phyloP scores from a whole-genome alignment of 192 early-diverging fungal genomes.

The Coemansia sp. region DNA sequence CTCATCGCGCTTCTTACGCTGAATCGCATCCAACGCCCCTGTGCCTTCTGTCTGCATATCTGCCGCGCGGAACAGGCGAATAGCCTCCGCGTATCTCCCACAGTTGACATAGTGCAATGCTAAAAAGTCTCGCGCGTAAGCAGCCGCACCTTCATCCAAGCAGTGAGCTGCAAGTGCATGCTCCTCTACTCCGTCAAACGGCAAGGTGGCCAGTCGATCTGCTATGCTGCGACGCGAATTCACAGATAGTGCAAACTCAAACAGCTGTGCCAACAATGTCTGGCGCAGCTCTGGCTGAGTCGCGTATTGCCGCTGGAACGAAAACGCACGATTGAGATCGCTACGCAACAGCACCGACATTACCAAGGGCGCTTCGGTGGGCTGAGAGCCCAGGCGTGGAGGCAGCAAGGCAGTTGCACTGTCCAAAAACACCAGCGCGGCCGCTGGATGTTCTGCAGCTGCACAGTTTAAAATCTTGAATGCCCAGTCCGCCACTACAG shows the following conservation, averaged over 20 bases:
- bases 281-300: conserved; percentile 19
- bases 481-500: conserved; percentile 49
- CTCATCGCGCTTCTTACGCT: conserved; percentile 33
- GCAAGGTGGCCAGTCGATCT: conserved; percentile 29
- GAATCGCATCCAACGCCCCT: conserved; percentile 7
- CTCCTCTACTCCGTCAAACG: conserved; percentile 37
- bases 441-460: conserved; percentile 15
- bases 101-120: conserved; percentile 46
- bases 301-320: conserved; percentile 34
- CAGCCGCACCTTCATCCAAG: conserved; percentile 8
- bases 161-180: conserved; percentile 29
- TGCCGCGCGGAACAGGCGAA: conserved; percentile 32
- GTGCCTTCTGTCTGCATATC: conserved; percentile 18
- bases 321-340: conserved; percentile 39
- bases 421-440: conserved; percentile 29
- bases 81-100: conserved; percentile 43
- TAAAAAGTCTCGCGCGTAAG: conserved; percentile 41
- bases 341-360: conserved; percentile 45
- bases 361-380: conserved; percentile 17
- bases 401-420: conserved; percentile 36
- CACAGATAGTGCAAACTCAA: conserved; percentile 34
- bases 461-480: conserved; percentile 34
- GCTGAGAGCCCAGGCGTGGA: conserved; percentile 24
- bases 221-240: conserved; percentile 12
- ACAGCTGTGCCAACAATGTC: conserved; percentile 40